phyloP scores from a whole-genome alignment of 257 asterid genomes.

The Solanum piurae region DNA sequence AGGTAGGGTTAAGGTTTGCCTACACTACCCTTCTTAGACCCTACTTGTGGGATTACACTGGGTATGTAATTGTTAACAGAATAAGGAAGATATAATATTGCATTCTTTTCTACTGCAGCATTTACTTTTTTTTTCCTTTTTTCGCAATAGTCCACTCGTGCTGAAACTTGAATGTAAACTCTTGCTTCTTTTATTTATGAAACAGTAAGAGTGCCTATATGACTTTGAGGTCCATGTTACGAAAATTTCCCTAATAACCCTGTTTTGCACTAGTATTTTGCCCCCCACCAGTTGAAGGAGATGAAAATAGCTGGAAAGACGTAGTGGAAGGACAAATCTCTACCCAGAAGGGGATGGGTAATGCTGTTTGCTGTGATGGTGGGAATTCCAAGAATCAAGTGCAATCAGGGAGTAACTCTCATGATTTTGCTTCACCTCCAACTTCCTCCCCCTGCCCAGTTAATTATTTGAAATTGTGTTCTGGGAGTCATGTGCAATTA shows the following conservation, averaged over 20 bases:
- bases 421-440: neutral
- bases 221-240: neutral
- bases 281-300: neutral
- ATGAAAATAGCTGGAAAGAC: neutral
- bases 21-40: neutral
- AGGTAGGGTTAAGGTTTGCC: neutral
- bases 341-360: neutral
- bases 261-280: neutral
- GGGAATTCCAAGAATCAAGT: neutral
- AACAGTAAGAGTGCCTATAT: neutral
- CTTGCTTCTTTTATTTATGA: neutral
- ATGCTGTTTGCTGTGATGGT: neutral
- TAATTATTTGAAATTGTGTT: neutral
- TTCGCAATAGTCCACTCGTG: neutral
- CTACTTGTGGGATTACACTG: neutral
- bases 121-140: neutral
- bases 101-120: neutral
- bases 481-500: neutral
- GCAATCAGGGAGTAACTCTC: neutral
- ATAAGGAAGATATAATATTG: neutral
- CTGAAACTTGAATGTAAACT: neutral
- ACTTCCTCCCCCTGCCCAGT: neutral
- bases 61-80: neutral
- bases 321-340: neutral
- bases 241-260: neutral